Evolutionary conservation across 495 filamentous ascomycete genomes (phyloP).

Genomic region (Aspergillus kassunensis): DNA sequence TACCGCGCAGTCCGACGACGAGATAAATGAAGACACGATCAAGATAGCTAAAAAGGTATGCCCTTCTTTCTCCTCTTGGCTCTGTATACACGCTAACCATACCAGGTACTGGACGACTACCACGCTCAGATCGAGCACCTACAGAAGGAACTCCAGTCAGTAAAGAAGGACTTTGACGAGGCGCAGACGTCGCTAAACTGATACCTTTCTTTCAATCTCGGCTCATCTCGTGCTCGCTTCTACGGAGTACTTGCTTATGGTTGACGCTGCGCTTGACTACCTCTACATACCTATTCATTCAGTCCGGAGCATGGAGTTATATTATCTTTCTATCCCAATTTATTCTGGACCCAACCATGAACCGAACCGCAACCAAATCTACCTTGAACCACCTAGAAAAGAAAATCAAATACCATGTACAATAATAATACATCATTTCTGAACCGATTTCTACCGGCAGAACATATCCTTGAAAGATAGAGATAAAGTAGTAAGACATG

Average conservation of each 20-base stretch:
- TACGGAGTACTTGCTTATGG: slow-evolving; percentile 9
- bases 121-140: slow-evolving; percentile 82
- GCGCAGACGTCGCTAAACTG: slow-evolving; percentile 55
- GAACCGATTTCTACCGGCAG: background rate
- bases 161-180: slow-evolving; percentile 74
- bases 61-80: background rate
- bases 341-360: background rate
- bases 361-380: background rate
- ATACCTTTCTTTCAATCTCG: background rate
- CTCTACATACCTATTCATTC: background rate
- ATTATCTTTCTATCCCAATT: background rate
- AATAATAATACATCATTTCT: slow-evolving; percentile 36
- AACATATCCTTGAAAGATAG: background rate
- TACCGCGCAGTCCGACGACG: slow-evolving; percentile 42
- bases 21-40: slow-evolving; percentile 73
- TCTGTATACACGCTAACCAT: slow-evolving; percentile 6
- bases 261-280: slow-evolving; percentile 3
- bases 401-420: slow-evolving; percentile 25
- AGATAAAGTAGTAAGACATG: background rate
- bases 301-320: slow-evolving; percentile 12
- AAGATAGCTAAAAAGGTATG: slow-evolving; percentile 79
- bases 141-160: slow-evolving; percentile 71
- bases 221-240: background rate
- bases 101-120: slow-evolving; percentile 84
- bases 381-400: slow-evolving; percentile 14